Evolutionary conservation across 345 rosid species (phyloP), one percentile per base, ranked within the genome.

Genomic region (Iberis pinnata): DNA sequence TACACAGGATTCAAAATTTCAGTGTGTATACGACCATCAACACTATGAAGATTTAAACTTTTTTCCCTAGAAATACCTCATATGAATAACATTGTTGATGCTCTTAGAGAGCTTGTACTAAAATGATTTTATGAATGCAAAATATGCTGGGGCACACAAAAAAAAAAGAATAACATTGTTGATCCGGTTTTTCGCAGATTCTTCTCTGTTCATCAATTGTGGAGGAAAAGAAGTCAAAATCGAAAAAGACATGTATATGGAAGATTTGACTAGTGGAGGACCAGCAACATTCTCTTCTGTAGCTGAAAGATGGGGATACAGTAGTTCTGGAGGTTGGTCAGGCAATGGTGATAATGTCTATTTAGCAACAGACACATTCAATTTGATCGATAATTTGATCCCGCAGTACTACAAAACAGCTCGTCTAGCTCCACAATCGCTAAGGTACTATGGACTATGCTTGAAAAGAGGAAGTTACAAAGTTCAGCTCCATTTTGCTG

Each of bases 401-500:
- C 65, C 71, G 8, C 72, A 12, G 1, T 65, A 72, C 5, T 88
- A 88, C 71, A 32, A 27, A 43, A 71, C 78, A 38, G 95, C 93
- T 5, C 86, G 96, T 40, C 74, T 85, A 25, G 63, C 96, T 16
- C 83, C 96, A 31, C 63, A 55, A 3, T 88, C 96, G 4, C 81
- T 92, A 56, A 92, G 60, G 71, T 88, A 88, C 76, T 92, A 81
- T 61, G 96, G 78, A 57, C 70, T 81, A 9, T 92, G 95, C 39
- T 41, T 92, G 93, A 55, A 14, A 27, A 5, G 20, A 7, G 90
- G 83, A 27, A 69, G 73, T 46, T 92, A 88, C 49, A 81, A 68
- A 35, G 82, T 88, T 17, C 51, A 58, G 37, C 95, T 92, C 29
- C 86, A 88, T 65, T 92, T 92, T 62, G 88, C 98, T 12, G 98